Conservation (phyloP, 2,329 filamentous ascomycete genomes). For the Penicillium rolfsii region DNA sequence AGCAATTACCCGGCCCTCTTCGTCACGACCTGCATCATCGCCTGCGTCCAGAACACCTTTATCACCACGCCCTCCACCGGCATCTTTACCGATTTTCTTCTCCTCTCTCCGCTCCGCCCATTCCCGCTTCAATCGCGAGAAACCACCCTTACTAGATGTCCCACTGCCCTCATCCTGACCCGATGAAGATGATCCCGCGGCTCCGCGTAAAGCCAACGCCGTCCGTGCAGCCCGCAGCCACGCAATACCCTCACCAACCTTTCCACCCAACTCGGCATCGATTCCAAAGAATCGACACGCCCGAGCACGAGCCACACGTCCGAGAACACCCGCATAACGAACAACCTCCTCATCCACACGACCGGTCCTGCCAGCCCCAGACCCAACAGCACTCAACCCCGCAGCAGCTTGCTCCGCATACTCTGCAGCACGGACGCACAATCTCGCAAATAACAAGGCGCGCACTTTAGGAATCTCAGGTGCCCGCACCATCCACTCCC, state of each 20-base stretch:
- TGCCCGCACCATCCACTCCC: conserved; percentile 95
- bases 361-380: conserved; percentile 26
- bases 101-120: conserved; percentile 80
- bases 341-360: conserved; percentile 66
- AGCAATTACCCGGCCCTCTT: conserved; percentile 83
- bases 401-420: conserved; percentile 75
- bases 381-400: conserved; percentile 48
- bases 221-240: conserved; percentile 80
- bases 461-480: conserved; percentile 87
- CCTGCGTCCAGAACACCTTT: conserved; percentile 54
- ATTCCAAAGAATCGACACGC: conserved; percentile 90
- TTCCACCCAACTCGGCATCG: conserved; percentile 79
- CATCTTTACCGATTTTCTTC: conserved; percentile 71
- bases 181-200: conserved; percentile 8
- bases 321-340: conserved; percentile 75
- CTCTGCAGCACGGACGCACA: conserved; percentile 86
- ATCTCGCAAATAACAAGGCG: conserved; percentile 80
- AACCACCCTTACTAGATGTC: conserved; percentile 27
- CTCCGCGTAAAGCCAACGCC: conserved; percentile 68
- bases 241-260: conserved; percentile 81
- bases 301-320: conserved; percentile 75
- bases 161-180: conserved; percentile 8
- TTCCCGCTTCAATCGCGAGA: conserved; percentile 68
- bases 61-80: conserved; percentile 38
- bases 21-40: conserved; percentile 77